A percentile compares a stretch with the other conserved stretches of the same genome.
Evolutionary conservation across 345 rosid species (phyloP).

Genomic region (Populus pruinosa): DNA sequence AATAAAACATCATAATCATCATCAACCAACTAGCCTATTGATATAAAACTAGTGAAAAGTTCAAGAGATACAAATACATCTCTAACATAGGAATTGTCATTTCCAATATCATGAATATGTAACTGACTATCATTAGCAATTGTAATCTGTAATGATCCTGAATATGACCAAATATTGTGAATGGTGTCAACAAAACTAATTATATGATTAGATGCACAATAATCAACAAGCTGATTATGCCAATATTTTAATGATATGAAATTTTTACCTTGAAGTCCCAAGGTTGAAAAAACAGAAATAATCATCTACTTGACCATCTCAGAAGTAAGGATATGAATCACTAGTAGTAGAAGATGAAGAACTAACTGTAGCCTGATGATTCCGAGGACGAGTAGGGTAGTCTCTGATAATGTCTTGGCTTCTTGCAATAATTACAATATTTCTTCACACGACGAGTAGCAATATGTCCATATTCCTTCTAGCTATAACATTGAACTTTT

Average conservation of each 20-base stretch:
- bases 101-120: not conserved
- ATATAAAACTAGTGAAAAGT: not conserved
- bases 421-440: constrained; percentile 10
- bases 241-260: not conserved
- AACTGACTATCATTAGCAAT: not conserved
- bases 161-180: not conserved
- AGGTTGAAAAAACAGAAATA: not conserved
- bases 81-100: not conserved
- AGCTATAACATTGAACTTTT: constrained; percentile 4
- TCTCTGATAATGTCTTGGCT: constrained; percentile 3
- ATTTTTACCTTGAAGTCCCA: constrained; percentile 11
- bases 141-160: not conserved
- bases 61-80: not conserved
- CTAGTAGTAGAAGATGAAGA: not conserved
- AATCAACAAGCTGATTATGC: not conserved
- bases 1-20: not conserved
- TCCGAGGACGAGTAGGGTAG: not conserved
- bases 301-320: constrained; percentile 11
- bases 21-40: not conserved
- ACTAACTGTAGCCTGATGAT: not conserved
- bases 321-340: not conserved
- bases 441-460: not conserved
- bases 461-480: constrained; percentile 9
- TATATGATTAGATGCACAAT: constrained; percentile 3
- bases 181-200: not conserved